Base-by-base conservation (phyloP, 441 rosid genomes). In the Brassica balearica region DNA sequence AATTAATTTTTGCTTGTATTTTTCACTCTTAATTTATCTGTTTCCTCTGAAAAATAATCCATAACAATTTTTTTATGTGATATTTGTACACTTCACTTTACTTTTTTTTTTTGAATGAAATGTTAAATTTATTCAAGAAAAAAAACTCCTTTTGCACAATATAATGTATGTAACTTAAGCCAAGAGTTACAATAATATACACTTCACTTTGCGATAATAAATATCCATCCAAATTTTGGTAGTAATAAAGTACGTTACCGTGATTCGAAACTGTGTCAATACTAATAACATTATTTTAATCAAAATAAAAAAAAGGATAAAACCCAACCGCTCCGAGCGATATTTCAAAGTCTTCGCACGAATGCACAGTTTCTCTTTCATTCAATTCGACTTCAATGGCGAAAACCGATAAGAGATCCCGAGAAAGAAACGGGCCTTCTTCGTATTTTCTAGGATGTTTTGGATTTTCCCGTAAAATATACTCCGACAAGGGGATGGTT, bases 311-410 rank as follows among this genome's bases (percentile, higher is more conserved):
- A 71, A 55, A 22, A 25, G 60, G 2, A 75, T 77, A 71, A 73
- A 59, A 66, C 11, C 81, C 81, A 75, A 75, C 88, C 85, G 82
- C 77, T 77, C 62, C 56, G 23, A 69, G 65, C 66, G 70, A 75
- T 59, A 71, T 61, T 81, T 79, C 79, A 79, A 83, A 82, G 82
- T 84, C 86, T 73, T 81, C 84, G 63, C 80, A 79, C 79, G 82
- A 83, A 76, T 69, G 76, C 69, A 53, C 15, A n/a, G 14, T 53
- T 65, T 43, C 73, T 43, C 77, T 34, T 48, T 68, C 48, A 4
- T 71, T 55, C 72, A 27, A 29, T 65, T 48, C 53, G 14, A 59
- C 72, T 72, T 68, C 86, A 65, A 84, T 86, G 87, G 85, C 77
- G 9, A 69, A 72, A 71, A 29, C 76, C 3, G 71, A 62, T 9